Evolutionary conservation across 441 rosid genomes (phyloP).

Genomic region (Manihot esculenta): DNA sequence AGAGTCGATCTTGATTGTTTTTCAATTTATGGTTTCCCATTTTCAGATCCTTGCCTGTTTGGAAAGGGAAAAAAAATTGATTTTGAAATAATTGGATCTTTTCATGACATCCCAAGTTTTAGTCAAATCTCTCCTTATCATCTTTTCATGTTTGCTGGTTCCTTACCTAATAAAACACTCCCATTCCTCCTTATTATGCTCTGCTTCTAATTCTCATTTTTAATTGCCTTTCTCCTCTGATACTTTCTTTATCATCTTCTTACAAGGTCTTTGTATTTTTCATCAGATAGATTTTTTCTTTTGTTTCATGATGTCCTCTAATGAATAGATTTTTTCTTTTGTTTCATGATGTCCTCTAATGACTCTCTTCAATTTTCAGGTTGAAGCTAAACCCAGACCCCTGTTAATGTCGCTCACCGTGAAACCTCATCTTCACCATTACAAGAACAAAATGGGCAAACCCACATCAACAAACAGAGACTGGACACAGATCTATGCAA

Average conservation of each 20-base stretch:
- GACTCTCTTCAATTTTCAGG: conserved; percentile 1
- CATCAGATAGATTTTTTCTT: not conserved
- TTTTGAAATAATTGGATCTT: too few relatives aligned
- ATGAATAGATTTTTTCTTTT: too few relatives aligned
- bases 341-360: not conserved
- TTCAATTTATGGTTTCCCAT: too few relatives aligned
- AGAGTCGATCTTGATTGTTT: too few relatives aligned
- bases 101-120: too few relatives aligned
- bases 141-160: too few relatives aligned
- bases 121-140: too few relatives aligned
- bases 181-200: too few relatives aligned
- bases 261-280: not conserved
- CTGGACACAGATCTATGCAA: conserved; percentile 86
- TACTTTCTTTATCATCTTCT: not conserved
- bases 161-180: too few relatives aligned
- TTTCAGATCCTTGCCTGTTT: too few relatives aligned
- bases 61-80: too few relatives aligned
- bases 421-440: conserved; percentile 21
- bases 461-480: conserved; percentile 44
- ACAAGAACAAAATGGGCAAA: conserved; percentile 13
- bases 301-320: not conserved
- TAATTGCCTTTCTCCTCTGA: not conserved
- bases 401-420: conserved; percentile 27
- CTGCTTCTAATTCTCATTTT: not conserved
- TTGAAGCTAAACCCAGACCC: not conserved